Evolutionary conservation across 768 basidiomycete genomes (phyloP), one percentile per base, ranked within the genome.

Genomic region (Tephrocybe sp.): DNA sequence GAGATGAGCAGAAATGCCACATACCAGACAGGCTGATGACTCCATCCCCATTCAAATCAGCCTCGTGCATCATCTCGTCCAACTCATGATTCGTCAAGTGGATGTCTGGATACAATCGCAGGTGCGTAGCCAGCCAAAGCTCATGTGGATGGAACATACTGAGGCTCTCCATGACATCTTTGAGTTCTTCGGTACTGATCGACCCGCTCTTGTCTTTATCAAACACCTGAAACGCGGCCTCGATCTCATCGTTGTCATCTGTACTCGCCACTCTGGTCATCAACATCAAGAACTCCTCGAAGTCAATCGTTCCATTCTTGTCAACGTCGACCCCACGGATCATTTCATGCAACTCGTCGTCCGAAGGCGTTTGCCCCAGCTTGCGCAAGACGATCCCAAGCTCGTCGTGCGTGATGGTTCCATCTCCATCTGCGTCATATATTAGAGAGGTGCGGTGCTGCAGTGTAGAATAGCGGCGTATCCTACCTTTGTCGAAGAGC

Each of bases 141-240:
- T n/a, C n/a, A n/a, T n/a, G n/a, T 2, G 25, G 7, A 17, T 14
- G 25, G 39, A 17, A 62, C 85, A 47, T 62, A 91, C 94, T 88
- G 51, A 97, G 81, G 73, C 89, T 93, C 57, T 83, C 88, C 93
- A 98, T 96, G 65, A 98, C 92, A 65, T 93, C 89, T 66, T 89
- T 79, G 69, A 97, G 70, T 76, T 98, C 96, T 1, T 88, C 86
- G 3, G 88, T 86, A 39, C 82, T 87, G 76, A 98, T 98, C 68
- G 76, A 88, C 18, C 94, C 96, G 62, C 92, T 94, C 10, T 89
- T 88, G 64, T 98, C 93, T 80, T 93, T 96, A 74, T 98, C 96
- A 63, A 98, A 98, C 46, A 94, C 71, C 54, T 71, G 70, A 65
- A 80, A 79, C 11, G 78, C 75, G 65, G 73, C 66, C 61, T 72